phyloP scores from a whole-genome alignment of 345 rosid genomes.

The Syzygium oleosum region DNA sequence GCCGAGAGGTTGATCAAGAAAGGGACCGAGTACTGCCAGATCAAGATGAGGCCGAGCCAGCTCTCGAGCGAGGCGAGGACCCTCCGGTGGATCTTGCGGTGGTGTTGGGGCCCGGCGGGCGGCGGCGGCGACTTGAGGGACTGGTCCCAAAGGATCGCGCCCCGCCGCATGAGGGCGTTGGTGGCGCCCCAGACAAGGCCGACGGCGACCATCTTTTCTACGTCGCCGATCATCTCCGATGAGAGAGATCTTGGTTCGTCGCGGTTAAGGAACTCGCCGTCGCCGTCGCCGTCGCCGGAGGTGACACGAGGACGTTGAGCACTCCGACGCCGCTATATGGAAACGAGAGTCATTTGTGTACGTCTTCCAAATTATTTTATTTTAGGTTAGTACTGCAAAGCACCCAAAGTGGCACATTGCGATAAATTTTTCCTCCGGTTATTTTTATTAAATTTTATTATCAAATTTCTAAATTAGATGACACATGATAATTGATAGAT shows the following conservation, averaged over 20 bases:
- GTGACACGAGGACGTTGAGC: background rate
- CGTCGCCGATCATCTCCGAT: conserved; percentile 33
- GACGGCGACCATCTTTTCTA: conserved; percentile 82
- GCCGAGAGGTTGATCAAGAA: conserved; percentile 81
- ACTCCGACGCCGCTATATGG: background rate
- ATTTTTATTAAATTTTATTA: too few species aligned
- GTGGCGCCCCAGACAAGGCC: conserved; percentile 93
- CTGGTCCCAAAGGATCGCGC: conserved; percentile 79
- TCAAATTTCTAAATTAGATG: too few species aligned
- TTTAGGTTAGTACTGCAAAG: too few species aligned
- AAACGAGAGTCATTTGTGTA: background rate
- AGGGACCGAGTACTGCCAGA: conserved; percentile 92
- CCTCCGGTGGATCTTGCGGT: conserved; percentile 18
- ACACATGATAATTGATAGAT: too few species aligned
- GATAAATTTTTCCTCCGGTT: too few species aligned
- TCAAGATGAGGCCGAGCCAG: conserved; percentile 54
- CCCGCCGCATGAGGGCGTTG: conserved; percentile 81
- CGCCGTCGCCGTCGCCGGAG: conserved; percentile 1
- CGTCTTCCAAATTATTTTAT: background rate
- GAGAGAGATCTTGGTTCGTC: background rate
- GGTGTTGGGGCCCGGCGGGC: background rate
- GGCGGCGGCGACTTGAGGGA: conserved; percentile 4
- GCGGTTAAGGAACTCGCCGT: background rate
- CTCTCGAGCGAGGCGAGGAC: conserved; percentile 23
- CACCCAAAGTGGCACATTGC: too few species aligned